phyloP scores from a whole-genome alignment of 257 asterid species.

The Echites panduratus region DNA sequence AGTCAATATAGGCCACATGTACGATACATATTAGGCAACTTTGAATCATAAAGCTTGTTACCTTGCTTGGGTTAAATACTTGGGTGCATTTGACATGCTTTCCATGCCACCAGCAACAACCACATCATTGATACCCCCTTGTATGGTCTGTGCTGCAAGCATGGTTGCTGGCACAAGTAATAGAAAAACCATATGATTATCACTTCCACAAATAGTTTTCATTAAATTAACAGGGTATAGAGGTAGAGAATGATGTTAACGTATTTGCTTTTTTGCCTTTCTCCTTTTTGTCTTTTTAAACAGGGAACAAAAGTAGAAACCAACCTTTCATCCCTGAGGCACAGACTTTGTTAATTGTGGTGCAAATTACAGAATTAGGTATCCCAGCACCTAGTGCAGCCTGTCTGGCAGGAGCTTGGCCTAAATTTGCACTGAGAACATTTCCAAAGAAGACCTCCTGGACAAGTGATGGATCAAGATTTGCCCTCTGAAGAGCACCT shows the following conservation, averaged over 20 bases:
- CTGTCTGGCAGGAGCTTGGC: conserved; percentile 99
- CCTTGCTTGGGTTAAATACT: conserved; percentile 74
- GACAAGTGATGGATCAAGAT: conserved; percentile 67
- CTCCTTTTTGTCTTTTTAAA: neutral
- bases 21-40: neutral
- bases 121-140: conserved; percentile 66
- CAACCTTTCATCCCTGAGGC: conserved; percentile 95
- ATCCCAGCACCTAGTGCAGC: conserved; percentile 94
- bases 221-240: neutral
- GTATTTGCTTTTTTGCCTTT: too few relatives aligned
- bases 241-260: neutral
- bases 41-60: conserved; percentile 20
- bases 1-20: neutral
- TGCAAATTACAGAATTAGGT: conserved; percentile 83
- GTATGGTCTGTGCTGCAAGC: conserved; percentile 87
- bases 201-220: neutral
- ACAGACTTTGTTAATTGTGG: conserved; percentile 89
- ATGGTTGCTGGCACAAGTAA: conserved; percentile 55
- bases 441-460: conserved; percentile 96
- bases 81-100: conserved; percentile 95
- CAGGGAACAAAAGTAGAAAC: conserved; percentile 16
- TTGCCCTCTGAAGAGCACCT: conserved; percentile 93
- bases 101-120: conserved; percentile 98
- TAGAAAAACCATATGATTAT: conserved; percentile 14
- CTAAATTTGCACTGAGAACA: conserved; percentile 94